phyloP scores from a whole-genome alignment of 179 eudicot genomes.

The Heliamphora pulchella region DNA sequence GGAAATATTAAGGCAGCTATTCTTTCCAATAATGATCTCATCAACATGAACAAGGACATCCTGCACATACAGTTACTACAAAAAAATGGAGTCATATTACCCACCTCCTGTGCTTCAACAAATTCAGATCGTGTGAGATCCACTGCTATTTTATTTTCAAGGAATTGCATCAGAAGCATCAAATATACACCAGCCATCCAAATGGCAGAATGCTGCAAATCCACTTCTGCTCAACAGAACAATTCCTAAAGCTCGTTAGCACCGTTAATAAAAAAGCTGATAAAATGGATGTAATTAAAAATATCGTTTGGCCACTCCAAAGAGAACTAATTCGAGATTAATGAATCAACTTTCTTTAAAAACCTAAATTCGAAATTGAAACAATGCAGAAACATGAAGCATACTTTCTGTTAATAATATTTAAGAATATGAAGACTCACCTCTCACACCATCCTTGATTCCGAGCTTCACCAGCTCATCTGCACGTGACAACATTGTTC shows the following conservation, averaged over 20 bases:
- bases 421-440: slow-evolving; percentile 30
- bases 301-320: background rate
- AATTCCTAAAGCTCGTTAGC: slow-evolving; percentile 15
- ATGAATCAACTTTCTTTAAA: slow-evolving; percentile 1
- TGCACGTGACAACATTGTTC: slow-evolving; percentile 35
- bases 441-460: slow-evolving; percentile 62
- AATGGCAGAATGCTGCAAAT: slow-evolving; percentile 84
- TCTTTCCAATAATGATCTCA: background rate
- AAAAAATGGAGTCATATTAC: slow-evolving; percentile 12
- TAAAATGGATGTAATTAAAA: background rate
- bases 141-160: slow-evolving; percentile 90
- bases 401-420: background rate
- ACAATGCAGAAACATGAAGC: background rate
- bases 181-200: slow-evolving; percentile 94
- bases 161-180: slow-evolving; percentile 92
- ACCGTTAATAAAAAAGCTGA: slow-evolving; percentile 1
- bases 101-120: slow-evolving; percentile 96
- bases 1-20: background rate
- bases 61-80: background rate
- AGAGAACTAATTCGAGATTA: background rate
- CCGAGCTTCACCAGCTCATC: slow-evolving; percentile 83
- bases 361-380: background rate
- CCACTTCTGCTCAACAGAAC: slow-evolving; percentile 56
- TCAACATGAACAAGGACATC: background rate
- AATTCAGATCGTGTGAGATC: slow-evolving; percentile 91